Evolutionary conservation across 192 early-diverging fungal genomes (phyloP), one percentile per base, ranked within the genome.

Genomic region (Coemansia sp.): DNA sequence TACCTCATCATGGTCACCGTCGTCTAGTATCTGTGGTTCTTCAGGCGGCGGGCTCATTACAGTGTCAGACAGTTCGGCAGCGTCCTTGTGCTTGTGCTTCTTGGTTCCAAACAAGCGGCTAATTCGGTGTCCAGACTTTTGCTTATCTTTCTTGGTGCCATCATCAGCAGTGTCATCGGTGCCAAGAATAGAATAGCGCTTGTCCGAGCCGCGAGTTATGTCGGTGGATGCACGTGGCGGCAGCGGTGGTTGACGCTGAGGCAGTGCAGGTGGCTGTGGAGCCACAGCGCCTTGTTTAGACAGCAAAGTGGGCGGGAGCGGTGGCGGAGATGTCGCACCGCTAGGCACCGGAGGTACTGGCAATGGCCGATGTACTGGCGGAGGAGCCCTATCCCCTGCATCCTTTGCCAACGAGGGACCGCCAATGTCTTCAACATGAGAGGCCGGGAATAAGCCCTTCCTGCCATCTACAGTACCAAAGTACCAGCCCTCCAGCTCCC

Each of bases 401-500:
- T 62, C 60, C n/a, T n/a, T 40, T 13, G 60, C 60, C 5, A 36
- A 27, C 34, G 60, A 33, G 8, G 60, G 18, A 15, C 60, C 9
- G 16, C 36, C 5, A 31, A 55, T 31, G 33, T 63, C 68, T 38
- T 55, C 57, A 16, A 52, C 52, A 12, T 41, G 44, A 2, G 66
- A 68, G 3, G 55, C 42, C 31, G 55, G 22, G 72, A 92, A 93
- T 42, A 83, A 76, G 13, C 92, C 92, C 36, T 79, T 76, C 42
- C 52, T 87, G 44, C 91, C 90, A 72, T 91, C 86, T 60, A 73
- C 54, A 11, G 87, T 88, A 63, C 92, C 92, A 71, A 87, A 82
- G 79, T 84, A 89, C 88, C 90, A 93, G 64, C 87, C 89, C 44
- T 90, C 87, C 27, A 86, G 80, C 47, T 85, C 80, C 63, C 87